A percentile compares a stretch with the other conserved stretches of the same genome.
Evolutionary conservation across 2,329 filamentous ascomycete species (phyloP).

Genomic region (Colletotrichum sp.): DNA sequence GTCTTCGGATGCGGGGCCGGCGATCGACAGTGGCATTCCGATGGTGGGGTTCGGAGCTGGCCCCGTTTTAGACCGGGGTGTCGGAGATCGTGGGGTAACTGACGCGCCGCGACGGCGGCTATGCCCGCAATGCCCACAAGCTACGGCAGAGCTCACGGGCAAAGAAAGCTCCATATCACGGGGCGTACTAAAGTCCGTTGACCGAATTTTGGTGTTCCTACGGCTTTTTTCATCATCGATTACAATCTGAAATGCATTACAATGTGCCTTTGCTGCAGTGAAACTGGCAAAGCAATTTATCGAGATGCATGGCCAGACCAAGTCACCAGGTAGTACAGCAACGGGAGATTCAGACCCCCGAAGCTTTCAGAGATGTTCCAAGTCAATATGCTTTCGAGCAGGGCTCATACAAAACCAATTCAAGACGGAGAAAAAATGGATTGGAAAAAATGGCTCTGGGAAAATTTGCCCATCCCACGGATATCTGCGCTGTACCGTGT

Average conservation of each 20-base stretch:
- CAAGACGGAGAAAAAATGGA: accelerated
- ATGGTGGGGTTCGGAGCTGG: background rate
- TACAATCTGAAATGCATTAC: background rate
- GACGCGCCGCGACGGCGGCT: background rate
- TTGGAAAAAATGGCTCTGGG: background rate
- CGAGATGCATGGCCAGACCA: background rate
- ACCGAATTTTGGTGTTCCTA: background rate
- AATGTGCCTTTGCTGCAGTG: background rate
- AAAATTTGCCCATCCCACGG: background rate
- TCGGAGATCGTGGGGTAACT: background rate
- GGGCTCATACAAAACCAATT: background rate
- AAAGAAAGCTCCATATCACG: background rate
- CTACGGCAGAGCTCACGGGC: background rate
- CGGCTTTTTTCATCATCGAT: background rate
- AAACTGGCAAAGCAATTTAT: background rate
- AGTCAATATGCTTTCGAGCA: accelerated
- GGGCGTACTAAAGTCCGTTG: background rate
- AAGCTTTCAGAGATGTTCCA: background rate
- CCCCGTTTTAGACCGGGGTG: background rate
- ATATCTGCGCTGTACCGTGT: background rate
- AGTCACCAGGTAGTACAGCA: background rate
- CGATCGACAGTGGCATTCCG: background rate
- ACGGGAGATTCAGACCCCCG: background rate
- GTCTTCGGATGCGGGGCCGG: background rate
- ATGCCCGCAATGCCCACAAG: background rate